Conservation (phyloP, 2,329 filamentous ascomycete species). For the Mariannaea sp. region DNA sequence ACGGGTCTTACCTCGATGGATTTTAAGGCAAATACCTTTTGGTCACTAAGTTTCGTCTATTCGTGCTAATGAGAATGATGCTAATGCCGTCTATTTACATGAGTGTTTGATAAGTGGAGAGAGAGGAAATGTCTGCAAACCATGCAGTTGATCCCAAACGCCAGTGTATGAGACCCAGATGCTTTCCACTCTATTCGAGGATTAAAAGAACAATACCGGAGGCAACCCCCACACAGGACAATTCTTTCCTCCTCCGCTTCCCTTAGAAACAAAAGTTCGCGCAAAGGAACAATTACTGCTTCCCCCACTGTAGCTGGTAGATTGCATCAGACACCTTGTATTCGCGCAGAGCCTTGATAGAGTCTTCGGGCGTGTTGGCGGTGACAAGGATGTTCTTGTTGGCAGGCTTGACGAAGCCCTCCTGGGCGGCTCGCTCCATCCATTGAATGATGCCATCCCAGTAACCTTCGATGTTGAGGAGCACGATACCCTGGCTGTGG, state of each 20-base stretch:
- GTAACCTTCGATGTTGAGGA: conserved; percentile 88
- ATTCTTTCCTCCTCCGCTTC: too few species aligned
- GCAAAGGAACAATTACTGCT: conserved; percentile 52
- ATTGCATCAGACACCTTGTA: conserved; percentile 78
- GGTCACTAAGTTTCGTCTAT: conserved; percentile 34
- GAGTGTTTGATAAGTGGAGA: conserved; percentile 8
- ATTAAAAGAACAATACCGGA: background rate
- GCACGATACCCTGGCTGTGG: conserved; percentile 76
- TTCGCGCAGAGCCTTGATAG: conserved; percentile 69
- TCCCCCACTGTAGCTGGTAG: conserved; percentile 82
- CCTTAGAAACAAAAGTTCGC: background rate
- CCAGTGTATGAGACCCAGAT: conserved; percentile 11
- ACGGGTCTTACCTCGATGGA: conserved; percentile 31
- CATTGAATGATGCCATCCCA: conserved; percentile 86
- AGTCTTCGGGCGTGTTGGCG: conserved; percentile 72
- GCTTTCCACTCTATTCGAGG: conserved; percentile 17
- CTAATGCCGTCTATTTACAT: conserved; percentile 23
- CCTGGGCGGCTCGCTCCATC: conserved; percentile 75
- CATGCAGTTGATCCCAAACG: conserved; percentile 11
- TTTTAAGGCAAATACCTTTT: conserved; percentile 18
- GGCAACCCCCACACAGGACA: background rate
- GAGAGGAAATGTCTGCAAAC: conserved; percentile 26
- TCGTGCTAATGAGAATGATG: conserved; percentile 17
- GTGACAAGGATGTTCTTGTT: conserved; percentile 81
- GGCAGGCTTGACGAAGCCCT: conserved; percentile 74